Percentiles rank a stretch among this genome's conserved stretches.
These are phyloP conservation scores for Aspergillus melleus DNA, from an alignment of 2,329 filamentous ascomycete genomes.

Conservation along the genomic window DNA sequence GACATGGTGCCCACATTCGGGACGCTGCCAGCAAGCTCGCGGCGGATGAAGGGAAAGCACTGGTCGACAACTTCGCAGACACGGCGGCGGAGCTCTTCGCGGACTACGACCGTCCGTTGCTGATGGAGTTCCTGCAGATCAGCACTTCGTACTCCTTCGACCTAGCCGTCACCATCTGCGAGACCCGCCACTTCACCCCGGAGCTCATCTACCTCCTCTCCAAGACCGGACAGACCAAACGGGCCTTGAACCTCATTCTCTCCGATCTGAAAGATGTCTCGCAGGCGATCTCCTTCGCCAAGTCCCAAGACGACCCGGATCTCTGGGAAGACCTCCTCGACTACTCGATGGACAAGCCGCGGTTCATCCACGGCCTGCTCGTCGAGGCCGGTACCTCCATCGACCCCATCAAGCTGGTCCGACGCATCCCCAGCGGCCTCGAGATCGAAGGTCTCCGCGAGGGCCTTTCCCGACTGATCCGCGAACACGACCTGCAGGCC, in stretches of 20 bases:
- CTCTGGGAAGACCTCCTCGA: conserved; percentile 93
- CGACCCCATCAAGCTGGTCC: conserved; percentile 85
- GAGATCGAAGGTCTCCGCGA: conserved; percentile 89
- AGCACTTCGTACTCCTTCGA: conserved; percentile 90
- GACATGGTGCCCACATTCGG: conserved; percentile 37
- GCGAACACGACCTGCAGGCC: conserved; percentile 93
- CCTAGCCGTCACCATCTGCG: conserved; percentile 69
- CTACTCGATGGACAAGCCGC: conserved; percentile 96
- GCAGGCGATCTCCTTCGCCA: conserved; percentile 91
- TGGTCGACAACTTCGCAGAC: conserved; percentile 86
- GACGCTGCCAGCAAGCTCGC: conserved; percentile 50
- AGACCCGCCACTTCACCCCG: conserved; percentile 75
- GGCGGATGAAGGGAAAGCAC: conserved; percentile 59
- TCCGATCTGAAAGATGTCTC: conserved; percentile 88
- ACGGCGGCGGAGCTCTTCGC: conserved; percentile 84
- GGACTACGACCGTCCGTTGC: conserved; percentile 71
- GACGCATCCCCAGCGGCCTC: conserved; percentile 86
- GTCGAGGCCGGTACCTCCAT: conserved; percentile 94
- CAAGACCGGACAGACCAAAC: conserved; percentile 91
- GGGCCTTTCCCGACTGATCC: conserved; percentile 84
- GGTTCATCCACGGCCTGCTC: conserved; percentile 86
- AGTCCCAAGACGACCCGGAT: conserved; percentile 86
- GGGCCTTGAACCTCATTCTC: conserved; percentile 88
- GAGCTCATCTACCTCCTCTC: conserved; percentile 96
- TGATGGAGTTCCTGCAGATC: conserved; percentile 84